Percentiles rank a stretch among this genome's conserved stretches.
Conservation (phyloP, 106 monocot species). For the Vanilla planifolia region DNA sequence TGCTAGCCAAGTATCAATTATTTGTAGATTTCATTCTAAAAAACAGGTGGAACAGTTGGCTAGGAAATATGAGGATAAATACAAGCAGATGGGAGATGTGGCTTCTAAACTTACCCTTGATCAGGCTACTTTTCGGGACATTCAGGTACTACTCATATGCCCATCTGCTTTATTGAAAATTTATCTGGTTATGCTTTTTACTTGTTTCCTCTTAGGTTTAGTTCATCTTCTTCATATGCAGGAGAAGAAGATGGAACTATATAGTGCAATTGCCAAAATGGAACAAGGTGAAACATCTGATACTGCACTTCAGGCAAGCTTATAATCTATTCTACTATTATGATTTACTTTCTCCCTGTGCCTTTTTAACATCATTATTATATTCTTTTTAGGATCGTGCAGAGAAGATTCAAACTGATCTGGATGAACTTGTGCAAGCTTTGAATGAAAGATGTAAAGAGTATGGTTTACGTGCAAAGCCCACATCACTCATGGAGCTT, state of each 20-base stretch:
- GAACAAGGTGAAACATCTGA: slow-evolving; percentile 81
- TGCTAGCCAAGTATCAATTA: not conserved
- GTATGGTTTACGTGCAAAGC: slow-evolving; percentile 51
- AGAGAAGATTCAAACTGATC: slow-evolving; percentile 70
- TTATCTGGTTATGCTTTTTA: too few species aligned
- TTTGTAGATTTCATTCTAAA: not conserved
- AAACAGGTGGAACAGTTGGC: slow-evolving; percentile 61
- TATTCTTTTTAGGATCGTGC: slow-evolving; percentile 54
- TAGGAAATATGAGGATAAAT: slow-evolving; percentile 92
- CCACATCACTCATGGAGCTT: slow-evolving; percentile 57
- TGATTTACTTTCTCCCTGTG: not conserved
- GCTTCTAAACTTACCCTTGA: slow-evolving; percentile 82
- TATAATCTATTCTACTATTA: not conserved
- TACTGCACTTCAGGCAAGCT: slow-evolving; percentile 64
- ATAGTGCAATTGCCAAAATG: slow-evolving; percentile 69
- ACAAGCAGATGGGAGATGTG: slow-evolving; percentile 83
- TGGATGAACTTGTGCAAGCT: slow-evolving; percentile 73
- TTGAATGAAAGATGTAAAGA: slow-evolving; percentile 65
- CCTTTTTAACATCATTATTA: not conserved
- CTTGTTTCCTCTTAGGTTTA: not conserved
- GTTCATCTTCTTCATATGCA: slow-evolving; percentile 14
- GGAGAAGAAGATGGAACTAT: slow-evolving; percentile 72
- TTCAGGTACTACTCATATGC: slow-evolving; percentile 54
- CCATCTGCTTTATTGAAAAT: too few species aligned
- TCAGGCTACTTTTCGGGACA: slow-evolving; percentile 73